Evolutionary conservation across 352 stramenopile species (phyloP).

Genomic region (Phytophthora litchii): DNA sequence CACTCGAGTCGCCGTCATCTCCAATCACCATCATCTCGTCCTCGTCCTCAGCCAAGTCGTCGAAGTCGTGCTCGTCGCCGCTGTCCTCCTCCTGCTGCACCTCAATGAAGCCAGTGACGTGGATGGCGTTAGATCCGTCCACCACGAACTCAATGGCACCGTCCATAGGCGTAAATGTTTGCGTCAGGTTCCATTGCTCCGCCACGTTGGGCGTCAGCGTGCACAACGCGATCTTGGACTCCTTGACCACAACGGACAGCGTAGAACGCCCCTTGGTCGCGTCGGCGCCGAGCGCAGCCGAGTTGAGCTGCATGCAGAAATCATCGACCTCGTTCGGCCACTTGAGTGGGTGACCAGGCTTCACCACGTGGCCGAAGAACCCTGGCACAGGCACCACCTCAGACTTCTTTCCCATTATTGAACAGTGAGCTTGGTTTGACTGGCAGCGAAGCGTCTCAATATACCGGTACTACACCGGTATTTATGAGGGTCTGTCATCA

Average conservation of each 20-base stretch:
- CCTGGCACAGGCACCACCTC: constrained; percentile 67
- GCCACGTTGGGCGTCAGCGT: constrained; percentile 62
- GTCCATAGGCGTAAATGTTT: constrained; percentile 82
- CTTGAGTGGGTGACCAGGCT: constrained; percentile 66
- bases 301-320: constrained; percentile 79
- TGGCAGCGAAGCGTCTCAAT: constrained; percentile 4
- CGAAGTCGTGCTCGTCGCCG: constrained; percentile 63
- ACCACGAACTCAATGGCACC: constrained; percentile 72
- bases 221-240: constrained; percentile 76
- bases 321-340: constrained; percentile 80
- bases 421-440: constrained; percentile 10
- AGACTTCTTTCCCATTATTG: constrained; percentile 36
- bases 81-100: constrained; percentile 74
- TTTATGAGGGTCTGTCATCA: no score
- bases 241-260: constrained; percentile 73
- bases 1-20: constrained; percentile 37
- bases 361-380: constrained; percentile 81
- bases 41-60: constrained; percentile 47
- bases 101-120: constrained; percentile 84
- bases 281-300: constrained; percentile 66
- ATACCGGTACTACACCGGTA: constrained; percentile 8
- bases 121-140: constrained; percentile 78
- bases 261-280: constrained; percentile 68
- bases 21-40: constrained; percentile 79
- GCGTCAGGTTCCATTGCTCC: constrained; percentile 79